These are phyloP conservation scores for Corylus avellana DNA, from an alignment of 306 rosid genomes.

Conservation along the genomic window DNA sequence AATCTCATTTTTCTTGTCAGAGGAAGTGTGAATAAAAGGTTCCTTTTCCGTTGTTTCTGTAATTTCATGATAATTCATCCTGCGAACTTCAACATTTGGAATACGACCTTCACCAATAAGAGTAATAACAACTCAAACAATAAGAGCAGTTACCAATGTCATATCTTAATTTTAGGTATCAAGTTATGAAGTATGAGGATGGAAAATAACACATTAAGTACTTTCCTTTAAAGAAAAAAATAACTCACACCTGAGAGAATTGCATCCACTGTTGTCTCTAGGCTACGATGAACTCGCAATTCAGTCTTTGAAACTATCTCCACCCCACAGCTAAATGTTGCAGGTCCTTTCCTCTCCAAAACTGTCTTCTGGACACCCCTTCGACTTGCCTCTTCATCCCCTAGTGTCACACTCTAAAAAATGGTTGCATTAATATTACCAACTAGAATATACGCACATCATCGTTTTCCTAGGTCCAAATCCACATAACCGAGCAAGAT, in stretches of 20 bases:
- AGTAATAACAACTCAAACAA: conserved; percentile 2
- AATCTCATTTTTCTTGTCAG: conserved; percentile 40
- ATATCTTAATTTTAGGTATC: conserved; percentile 19
- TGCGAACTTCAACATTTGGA: conserved; percentile 83
- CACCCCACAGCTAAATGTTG: conserved; percentile 83
- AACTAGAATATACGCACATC: conserved; percentile 27
- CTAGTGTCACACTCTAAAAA: conserved; percentile 85
- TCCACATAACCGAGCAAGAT: not conserved
- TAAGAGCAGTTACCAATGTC: not conserved
- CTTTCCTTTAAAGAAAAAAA: not conserved
- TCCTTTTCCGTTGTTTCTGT: conserved; percentile 44
- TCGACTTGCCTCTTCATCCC: conserved; percentile 96
- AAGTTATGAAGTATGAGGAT: conserved; percentile 9
- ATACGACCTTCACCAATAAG: conserved; percentile 58
- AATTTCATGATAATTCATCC: conserved; percentile 51
- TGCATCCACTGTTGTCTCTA: conserved; percentile 89
- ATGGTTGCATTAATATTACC: conserved; percentile 30
- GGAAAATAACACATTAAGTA: not conserved
- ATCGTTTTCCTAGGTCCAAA: conserved; percentile 4
- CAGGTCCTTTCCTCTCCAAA: conserved; percentile 95
- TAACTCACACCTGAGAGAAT: conserved; percentile 65
- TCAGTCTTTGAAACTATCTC: conserved; percentile 87
- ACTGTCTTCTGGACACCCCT: conserved; percentile 94
- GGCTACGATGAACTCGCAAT: conserved; percentile 81
- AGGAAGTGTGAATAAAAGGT: conserved; percentile 33